Percentiles rank a stretch among this genome's conserved stretches.
Evolutionary conservation across 148 eudicot genomes (phyloP).

Genomic region (Camellia sinensis): DNA sequence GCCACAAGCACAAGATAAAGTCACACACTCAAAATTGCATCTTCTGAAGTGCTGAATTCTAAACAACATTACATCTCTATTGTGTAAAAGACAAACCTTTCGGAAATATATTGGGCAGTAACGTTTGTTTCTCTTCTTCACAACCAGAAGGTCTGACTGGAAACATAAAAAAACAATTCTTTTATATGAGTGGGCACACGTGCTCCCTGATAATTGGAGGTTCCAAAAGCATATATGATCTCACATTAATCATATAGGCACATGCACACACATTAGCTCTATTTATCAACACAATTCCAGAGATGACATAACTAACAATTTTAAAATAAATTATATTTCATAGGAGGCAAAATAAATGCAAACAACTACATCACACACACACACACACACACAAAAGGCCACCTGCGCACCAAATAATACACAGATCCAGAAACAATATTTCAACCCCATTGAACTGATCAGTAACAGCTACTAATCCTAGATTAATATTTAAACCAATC

Average conservation of each 20-base stretch:
- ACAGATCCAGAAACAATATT: not conserved
- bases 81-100: conserved; percentile 50
- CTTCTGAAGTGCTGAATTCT: not conserved
- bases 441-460: not conserved
- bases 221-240: not conserved
- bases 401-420: not conserved
- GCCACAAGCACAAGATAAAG: conserved; percentile 16
- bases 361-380: not conserved
- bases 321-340: too few species aligned
- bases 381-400: too few species aligned
- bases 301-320: too few species aligned
- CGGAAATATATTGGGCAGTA: conserved; percentile 83
- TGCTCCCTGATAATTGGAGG: not conserved
- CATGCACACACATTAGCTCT: too few species aligned
- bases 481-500: not conserved
- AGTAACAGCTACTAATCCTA: not conserved
- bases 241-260: not conserved
- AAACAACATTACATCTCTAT: not conserved
- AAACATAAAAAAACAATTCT: conserved; percentile 13
- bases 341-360: too few species aligned
- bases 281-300: too few species aligned
- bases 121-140: conserved; percentile 78
- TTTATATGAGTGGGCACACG: not conserved
- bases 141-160: conserved; percentile 89
- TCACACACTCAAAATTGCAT: conserved; percentile 6